Evolutionary conservation across 768 basidiomycete genomes (phyloP), one percentile per base, ranked within the genome.

Genomic region (Wakefieldia striispora): DNA sequence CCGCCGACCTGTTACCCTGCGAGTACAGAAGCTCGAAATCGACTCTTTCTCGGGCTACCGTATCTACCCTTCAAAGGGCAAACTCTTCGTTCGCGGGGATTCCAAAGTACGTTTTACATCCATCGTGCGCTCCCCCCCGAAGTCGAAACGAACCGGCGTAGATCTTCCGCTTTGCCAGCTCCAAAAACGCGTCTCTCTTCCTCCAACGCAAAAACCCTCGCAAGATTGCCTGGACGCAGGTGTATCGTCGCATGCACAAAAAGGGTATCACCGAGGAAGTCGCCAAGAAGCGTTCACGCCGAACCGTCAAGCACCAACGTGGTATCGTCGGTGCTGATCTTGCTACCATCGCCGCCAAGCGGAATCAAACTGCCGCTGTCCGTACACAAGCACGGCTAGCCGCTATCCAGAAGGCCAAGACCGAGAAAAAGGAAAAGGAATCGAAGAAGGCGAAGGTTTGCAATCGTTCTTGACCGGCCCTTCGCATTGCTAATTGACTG

Each of bases 211-310:
- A 99, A 80, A 98, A 99, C 81, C 97, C 97, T 45, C 91, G 97
- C 70, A 98, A 98, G 84, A 94, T 98, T 75, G 88, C 95, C 56
- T 98, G 95, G 95, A 98, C 95, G 34, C 74, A 78, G 63, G 82
- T 88, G 54, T 95, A 89, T 81, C 88, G 91, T 58, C 88, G 94
- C 63, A 91, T 97, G 87, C 97, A 98, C 84, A 97, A 95, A 85
- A 99, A 99, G 86, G 97, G 97, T 71, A 84, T 98, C 72, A 94
- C 94, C 43, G 95, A 98, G 76, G 95, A 98, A 75, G 89, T 95
- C 45, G 93, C 94, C 65, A 99, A 98, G 92, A 97, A 97, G 79
- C 88, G 95, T 57, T 89, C 90, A 43, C 90, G 95, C 74, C 86
- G 87, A 73, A 93, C 91, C 57, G 92, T 98, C 67, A 99, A 98